Conservation (phyloP, 2,329 filamentous ascomycete genomes). For the Botrytis byssoidea region DNA sequence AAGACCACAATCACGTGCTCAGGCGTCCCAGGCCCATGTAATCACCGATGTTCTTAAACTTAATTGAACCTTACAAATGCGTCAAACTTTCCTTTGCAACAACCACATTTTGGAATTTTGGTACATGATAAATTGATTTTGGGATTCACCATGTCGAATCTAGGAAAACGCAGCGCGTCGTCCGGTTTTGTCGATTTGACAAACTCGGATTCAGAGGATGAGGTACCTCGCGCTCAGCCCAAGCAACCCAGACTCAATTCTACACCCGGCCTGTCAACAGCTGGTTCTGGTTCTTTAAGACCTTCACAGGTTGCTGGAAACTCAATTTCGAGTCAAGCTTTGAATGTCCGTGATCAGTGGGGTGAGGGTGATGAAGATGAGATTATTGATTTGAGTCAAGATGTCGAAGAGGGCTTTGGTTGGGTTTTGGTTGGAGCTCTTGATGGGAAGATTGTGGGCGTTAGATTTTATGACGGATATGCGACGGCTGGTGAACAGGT, state of each 20-base stretch:
- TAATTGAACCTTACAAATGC: not conserved
- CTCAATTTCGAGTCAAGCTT: constrained; percentile 26
- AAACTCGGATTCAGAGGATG: constrained; percentile 39
- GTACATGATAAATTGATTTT: not conserved
- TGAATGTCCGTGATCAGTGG: constrained; percentile 29
- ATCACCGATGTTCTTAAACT: not conserved
- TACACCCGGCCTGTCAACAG: not conserved
- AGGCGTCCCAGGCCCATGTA: not conserved
- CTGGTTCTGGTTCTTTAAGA: constrained; percentile 9
- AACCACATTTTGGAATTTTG: not conserved
- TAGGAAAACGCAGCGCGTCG: constrained; percentile 41
- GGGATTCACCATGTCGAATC: not conserved
- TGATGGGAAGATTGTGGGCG: constrained; percentile 50
- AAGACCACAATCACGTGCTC: not conserved
- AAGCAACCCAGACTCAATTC: constrained; percentile 33
- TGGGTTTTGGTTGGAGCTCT: constrained; percentile 36
- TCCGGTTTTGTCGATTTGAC: constrained; percentile 45
- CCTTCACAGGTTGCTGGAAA: constrained; percentile 16
- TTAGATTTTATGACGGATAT: constrained; percentile 60
- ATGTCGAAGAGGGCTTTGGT: constrained; percentile 35
- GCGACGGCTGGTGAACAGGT: constrained; percentile 64
- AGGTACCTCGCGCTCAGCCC: constrained; percentile 22
- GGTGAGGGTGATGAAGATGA: constrained; percentile 32
- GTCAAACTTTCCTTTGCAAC: not conserved
- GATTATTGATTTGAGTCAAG: constrained; percentile 36